Percentiles rank a stretch among this genome's conserved stretches.
phyloP scores from a whole-genome alignment of 768 basidiomycete species.

The Lactarius akahatsu region DNA sequence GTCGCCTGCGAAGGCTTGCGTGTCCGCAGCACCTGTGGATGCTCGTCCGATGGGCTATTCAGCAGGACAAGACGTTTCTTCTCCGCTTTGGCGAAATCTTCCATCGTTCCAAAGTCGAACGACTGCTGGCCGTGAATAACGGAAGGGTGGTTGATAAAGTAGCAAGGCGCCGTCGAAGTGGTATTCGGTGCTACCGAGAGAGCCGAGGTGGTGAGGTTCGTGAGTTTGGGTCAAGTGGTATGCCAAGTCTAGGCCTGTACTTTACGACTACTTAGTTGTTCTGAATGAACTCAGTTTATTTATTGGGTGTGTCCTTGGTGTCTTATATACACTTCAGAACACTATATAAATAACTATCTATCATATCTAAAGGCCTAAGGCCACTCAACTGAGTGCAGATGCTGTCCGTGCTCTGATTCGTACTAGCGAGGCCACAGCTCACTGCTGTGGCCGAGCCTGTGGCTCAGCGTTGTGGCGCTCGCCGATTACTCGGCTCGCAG shows the following conservation, averaged over 20 bases:
- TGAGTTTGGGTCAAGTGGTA: slow-evolving; percentile 35
- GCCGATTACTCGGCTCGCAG: too few relatives aligned
- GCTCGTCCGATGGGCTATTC: slow-evolving; percentile 38
- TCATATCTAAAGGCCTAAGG: too few relatives aligned
- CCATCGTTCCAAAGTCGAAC: slow-evolving; percentile 76
- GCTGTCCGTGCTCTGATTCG: too few relatives aligned
- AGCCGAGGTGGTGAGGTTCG: slow-evolving; percentile 49
- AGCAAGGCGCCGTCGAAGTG: slow-evolving; percentile 50
- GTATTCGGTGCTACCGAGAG: slow-evolving; percentile 19
- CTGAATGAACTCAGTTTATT: too few relatives aligned
- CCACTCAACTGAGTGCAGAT: too few relatives aligned
- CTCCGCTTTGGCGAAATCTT: slow-evolving; percentile 72
- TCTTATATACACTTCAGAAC: too few relatives aligned
- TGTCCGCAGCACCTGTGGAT: slow-evolving; percentile 31
- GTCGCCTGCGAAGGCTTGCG: slow-evolving; percentile 21
- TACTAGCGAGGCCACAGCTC: too few relatives aligned
- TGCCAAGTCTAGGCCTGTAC: slow-evolving; percentile 10
- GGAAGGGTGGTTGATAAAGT: slow-evolving; percentile 68
- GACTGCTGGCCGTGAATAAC: slow-evolving; percentile 41
- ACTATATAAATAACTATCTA: too few relatives aligned
- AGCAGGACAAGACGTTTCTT: slow-evolving; percentile 59
- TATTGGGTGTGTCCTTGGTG: too few relatives aligned
- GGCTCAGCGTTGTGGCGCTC: too few relatives aligned
- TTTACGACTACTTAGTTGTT: too few relatives aligned
- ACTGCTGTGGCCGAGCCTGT: too few relatives aligned